These are phyloP conservation scores for Heliocybe sulcata DNA, from an alignment of 1,284 basidiomycete species.

Conservation along the genomic window DNA sequence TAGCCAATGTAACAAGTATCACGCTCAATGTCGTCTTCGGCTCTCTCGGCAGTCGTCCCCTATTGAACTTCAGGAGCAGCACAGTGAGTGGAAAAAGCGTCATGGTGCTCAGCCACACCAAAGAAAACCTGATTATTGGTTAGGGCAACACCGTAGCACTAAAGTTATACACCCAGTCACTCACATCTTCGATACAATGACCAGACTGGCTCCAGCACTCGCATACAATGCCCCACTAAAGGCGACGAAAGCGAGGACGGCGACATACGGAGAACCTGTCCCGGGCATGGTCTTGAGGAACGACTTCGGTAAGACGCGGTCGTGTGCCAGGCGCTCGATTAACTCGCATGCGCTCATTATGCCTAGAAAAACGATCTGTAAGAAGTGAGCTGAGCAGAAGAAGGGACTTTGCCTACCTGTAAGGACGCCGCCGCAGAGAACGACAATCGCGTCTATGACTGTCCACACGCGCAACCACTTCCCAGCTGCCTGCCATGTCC, in stretches of 20 bases:
- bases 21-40: slow-evolving; percentile 29
- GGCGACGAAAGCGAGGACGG: slow-evolving; percentile 41
- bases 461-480: slow-evolving; percentile 54
- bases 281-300: slow-evolving; percentile 42
- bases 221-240: slow-evolving; percentile 52
- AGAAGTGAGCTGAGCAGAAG: background rate
- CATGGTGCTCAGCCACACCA: slow-evolving; percentile 62
- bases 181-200: slow-evolving; percentile 51
- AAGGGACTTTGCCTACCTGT: slow-evolving; percentile 33
- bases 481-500: slow-evolving; percentile 34
- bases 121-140: slow-evolving; percentile 36
- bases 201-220: slow-evolving; percentile 43
- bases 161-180: background rate
- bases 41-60: slow-evolving; percentile 45
- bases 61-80: slow-evolving; percentile 55
- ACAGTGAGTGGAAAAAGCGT: slow-evolving; percentile 53
- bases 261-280: slow-evolving; percentile 47
- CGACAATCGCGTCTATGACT: slow-evolving; percentile 56
- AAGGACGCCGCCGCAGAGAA: slow-evolving; percentile 63
- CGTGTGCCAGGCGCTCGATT: slow-evolving; percentile 46
- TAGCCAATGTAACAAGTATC: slow-evolving; percentile 32
- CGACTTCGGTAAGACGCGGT: slow-evolving; percentile 48
- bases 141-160: background rate
- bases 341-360: slow-evolving; percentile 56
- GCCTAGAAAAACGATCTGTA: slow-evolving; percentile 23